Conservation (phyloP, 2,329 filamentous ascomycete genomes). For the Tolypocladium album region DNA sequence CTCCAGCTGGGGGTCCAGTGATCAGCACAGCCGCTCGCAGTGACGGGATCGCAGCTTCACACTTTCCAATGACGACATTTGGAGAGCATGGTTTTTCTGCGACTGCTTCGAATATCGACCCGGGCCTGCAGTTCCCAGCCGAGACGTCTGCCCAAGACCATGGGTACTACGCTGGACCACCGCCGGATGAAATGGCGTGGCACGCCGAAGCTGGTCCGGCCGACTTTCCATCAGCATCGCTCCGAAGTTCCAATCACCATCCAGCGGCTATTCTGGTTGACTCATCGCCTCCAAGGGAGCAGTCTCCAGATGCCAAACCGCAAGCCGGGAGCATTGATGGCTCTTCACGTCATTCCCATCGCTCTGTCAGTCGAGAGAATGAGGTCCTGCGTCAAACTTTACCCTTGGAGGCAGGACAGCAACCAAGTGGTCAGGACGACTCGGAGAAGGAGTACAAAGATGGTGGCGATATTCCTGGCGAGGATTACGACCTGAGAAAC, state of each 20-base stretch:
- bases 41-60: neutral
- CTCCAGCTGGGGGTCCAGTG: neutral
- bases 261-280: neutral
- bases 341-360: neutral
- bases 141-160: neutral
- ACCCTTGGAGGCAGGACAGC: neutral
- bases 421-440: slow-evolving; percentile 1
- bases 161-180: neutral
- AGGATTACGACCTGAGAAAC: slow-evolving; percentile 23
- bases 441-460: slow-evolving; percentile 13
- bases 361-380: neutral
- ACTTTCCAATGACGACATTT: neutral
- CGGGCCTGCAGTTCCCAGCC: slow-evolving; percentile 5
- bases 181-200: neutral
- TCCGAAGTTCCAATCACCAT: neutral
- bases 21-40: neutral
- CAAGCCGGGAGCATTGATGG: neutral
- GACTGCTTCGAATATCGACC: slow-evolving; percentile 5
- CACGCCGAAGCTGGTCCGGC: neutral
- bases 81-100: neutral
- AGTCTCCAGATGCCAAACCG: neutral
- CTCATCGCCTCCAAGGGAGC: slow-evolving; percentile 1
- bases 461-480: slow-evolving; percentile 16
- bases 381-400: neutral
- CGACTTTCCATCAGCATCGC: neutral